Conservation (phyloP, 257 asterid species). For the Solanum dulcamara region DNA sequence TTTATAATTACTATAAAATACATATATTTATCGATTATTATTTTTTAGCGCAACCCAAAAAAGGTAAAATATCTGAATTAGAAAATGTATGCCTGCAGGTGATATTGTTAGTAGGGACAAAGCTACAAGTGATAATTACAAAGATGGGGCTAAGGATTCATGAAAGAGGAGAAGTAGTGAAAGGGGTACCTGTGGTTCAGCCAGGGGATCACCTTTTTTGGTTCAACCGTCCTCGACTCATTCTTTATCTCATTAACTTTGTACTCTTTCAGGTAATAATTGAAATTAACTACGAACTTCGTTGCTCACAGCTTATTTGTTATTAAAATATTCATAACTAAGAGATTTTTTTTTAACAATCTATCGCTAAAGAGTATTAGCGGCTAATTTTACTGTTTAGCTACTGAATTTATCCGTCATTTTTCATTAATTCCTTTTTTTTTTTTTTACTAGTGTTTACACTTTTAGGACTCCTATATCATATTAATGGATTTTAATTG, state of each 20-base stretch:
- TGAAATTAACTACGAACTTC: not conserved
- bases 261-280: conserved; percentile 82
- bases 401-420: too few species aligned
- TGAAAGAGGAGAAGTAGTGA: conserved; percentile 64
- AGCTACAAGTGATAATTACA: conserved; percentile 80
- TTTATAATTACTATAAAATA: too few species aligned
- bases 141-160: conserved; percentile 77
- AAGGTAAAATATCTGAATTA: too few species aligned
- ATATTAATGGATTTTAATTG: not conserved
- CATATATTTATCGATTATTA: not conserved
- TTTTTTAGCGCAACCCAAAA: too few species aligned
- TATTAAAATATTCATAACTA: not conserved
- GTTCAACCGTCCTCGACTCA: conserved; percentile 74
- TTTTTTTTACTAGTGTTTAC: not conserved
- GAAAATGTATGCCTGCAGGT: conserved; percentile 26
- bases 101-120: conserved; percentile 72
- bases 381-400: too few species aligned
- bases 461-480: too few species aligned
- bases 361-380: too few species aligned
- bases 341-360: not conserved
- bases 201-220: conserved; percentile 82
- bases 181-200: conserved; percentile 72
- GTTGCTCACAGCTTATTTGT: not conserved
- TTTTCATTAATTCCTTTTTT: not conserved
- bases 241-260: conserved; percentile 70